Conservation (phyloP, 257 asterid genomes). For the Handroanthus guayacan region DNA sequence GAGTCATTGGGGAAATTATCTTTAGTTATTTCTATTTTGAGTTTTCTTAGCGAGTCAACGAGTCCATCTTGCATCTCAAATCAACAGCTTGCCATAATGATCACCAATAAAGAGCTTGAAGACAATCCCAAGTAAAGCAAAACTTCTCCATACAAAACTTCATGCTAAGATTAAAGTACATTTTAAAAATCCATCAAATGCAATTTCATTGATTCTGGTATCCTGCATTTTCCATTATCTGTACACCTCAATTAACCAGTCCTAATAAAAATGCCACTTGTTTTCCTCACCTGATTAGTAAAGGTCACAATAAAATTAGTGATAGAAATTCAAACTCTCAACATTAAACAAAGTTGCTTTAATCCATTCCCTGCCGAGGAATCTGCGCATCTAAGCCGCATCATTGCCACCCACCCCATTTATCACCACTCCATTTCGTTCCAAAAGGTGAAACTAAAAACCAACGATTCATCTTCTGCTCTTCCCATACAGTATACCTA, state of each 20-base stretch:
- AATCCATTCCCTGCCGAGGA: constrained; percentile 34
- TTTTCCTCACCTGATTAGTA: constrained; percentile 35
- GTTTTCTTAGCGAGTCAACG: no score
- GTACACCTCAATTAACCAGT: constrained; percentile 50
- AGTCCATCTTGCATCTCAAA: no score
- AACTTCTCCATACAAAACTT: neutral
- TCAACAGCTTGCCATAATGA: neutral
- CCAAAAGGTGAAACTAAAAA: constrained; percentile 28
- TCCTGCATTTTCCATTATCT: constrained; percentile 47
- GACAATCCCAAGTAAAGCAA: neutral
- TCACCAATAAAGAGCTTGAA: neutral
- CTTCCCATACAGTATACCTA: constrained; percentile 34
- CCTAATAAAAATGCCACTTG: constrained; percentile 37
- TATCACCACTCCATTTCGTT: constrained; percentile 22
- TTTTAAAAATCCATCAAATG: constrained; percentile 37
- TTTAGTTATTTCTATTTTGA: no score
- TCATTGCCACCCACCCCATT: neutral
- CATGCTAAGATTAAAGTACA: constrained; percentile 3
- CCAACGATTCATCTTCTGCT: constrained; percentile 30
- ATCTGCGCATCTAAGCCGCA: constrained; percentile 40
- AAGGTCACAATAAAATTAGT: constrained; percentile 41
- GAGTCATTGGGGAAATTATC: no score
- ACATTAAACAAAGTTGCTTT: constrained; percentile 23
- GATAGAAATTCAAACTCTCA: constrained; percentile 21
- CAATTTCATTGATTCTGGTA: constrained; percentile 39